These are phyloP conservation scores for Blastobotrys apis DNA, from an alignment of 1,139 yeast genomes.

Conservation along the genomic window DNA sequence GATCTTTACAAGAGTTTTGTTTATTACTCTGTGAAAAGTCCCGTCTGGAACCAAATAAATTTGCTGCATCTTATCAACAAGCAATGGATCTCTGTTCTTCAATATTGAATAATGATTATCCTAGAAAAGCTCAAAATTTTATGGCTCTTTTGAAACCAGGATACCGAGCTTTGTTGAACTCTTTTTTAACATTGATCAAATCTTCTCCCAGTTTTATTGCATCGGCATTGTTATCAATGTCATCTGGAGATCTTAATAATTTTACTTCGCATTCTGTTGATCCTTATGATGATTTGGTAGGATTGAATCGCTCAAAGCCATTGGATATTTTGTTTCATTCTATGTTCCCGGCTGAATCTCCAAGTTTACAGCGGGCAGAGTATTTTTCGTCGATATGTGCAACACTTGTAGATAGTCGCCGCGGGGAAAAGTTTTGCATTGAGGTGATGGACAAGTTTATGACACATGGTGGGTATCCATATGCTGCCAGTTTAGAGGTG, in stretches of 20 bases:
- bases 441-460: constrained; percentile 26
- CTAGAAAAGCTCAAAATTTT: constrained; percentile 20
- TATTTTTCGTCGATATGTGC: constrained; percentile 32
- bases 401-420: constrained; percentile 22
- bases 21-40: constrained; percentile 17
- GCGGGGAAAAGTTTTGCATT: constrained; percentile 24
- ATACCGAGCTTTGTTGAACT: constrained; percentile 31
- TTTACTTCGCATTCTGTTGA: constrained; percentile 23
- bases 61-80: constrained; percentile 26
- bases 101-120: constrained; percentile 22
- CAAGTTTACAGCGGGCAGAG: constrained; percentile 28
- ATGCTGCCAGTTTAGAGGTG: constrained; percentile 24
- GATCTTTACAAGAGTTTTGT: constrained; percentile 21
- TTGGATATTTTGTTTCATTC: constrained; percentile 33
- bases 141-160: constrained; percentile 23
- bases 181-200: constrained; percentile 34
- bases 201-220: constrained; percentile 37
- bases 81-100: constrained; percentile 26
- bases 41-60: constrained; percentile 25
- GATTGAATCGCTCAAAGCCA: constrained; percentile 29
- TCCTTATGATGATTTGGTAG: constrained; percentile 28
- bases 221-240: constrained; percentile 30
- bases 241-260: constrained; percentile 24
- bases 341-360: constrained; percentile 29
- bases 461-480: constrained; percentile 22